Conservation (phyloP, 345 rosid species). For the Jatropha curcas region DNA sequence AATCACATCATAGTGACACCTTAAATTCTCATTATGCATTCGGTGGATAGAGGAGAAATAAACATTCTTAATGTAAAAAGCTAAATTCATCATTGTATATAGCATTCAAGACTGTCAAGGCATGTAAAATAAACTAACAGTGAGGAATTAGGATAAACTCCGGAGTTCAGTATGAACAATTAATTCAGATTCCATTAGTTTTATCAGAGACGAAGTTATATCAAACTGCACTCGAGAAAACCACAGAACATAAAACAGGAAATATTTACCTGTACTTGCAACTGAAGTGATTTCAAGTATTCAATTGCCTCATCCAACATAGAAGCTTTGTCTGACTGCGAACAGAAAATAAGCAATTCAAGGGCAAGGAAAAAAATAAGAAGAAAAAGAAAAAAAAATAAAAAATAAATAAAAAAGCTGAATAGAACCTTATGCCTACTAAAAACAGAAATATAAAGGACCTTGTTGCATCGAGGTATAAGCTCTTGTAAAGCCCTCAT, state of each 20-base stretch:
- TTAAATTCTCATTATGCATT: not conserved
- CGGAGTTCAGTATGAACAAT: not conserved
- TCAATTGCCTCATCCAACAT: constrained; percentile 93
- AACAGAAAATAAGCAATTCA: constrained; percentile 4
- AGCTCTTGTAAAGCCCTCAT: constrained; percentile 87
- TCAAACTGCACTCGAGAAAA: not conserved
- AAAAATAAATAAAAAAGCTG: not conserved
- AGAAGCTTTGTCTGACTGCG: constrained; percentile 90
- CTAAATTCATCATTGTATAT: not conserved
- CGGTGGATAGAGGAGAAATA: not conserved
- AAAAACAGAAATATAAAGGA: constrained; percentile 19
- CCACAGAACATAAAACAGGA: not conserved
- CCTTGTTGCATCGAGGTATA: constrained; percentile 91
- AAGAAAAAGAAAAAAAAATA: not conserved
- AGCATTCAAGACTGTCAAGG: not conserved
- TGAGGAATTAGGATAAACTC: not conserved
- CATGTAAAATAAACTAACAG: not conserved
- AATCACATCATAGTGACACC: too few relatives aligned
- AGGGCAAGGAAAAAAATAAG: not conserved
- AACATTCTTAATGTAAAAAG: not conserved
- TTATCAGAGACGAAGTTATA: not conserved
- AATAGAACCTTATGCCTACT: not conserved
- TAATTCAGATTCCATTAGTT: not conserved
- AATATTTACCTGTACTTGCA: constrained; percentile 70
- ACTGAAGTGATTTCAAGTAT: constrained; percentile 87